Conservation (phyloP, 176 grass and related monocot genomes). For the Otatea glauca region DNA sequence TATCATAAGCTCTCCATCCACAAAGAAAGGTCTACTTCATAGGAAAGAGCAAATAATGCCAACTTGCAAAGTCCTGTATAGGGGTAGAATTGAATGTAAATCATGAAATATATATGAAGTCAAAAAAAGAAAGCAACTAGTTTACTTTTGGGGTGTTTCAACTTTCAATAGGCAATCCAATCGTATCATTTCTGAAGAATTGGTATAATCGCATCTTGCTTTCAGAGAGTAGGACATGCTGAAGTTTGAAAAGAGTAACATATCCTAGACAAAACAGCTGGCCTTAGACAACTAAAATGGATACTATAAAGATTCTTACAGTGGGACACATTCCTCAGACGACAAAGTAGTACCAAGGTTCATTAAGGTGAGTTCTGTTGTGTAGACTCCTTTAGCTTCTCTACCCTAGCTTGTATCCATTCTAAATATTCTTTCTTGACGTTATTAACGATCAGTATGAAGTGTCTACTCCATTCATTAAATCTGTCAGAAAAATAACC, state of each 20-base stretch:
- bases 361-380: neutral
- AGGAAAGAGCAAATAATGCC: neutral
- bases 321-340: neutral
- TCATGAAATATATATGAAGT: neutral
- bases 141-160: neutral
- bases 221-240: neutral
- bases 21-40: conserved; percentile 33
- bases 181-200: neutral
- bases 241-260: neutral
- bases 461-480: conserved; percentile 6
- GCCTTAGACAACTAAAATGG: neutral
- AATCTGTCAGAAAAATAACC: no score
- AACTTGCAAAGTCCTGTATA: conserved; percentile 19
- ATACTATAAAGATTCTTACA: neutral
- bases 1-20: conserved; percentile 4
- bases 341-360: neutral
- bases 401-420: conserved; percentile 23
- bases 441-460: neutral
- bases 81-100: neutral
- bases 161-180: conserved; percentile 1
- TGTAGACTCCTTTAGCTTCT: neutral
- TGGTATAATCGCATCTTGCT: neutral
- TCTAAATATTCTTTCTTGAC: neutral
- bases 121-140: conserved; percentile 20
- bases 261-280: neutral